Conservation (phyloP, 2,329 filamentous ascomycete species). For the Fusarium annulatum region DNA sequence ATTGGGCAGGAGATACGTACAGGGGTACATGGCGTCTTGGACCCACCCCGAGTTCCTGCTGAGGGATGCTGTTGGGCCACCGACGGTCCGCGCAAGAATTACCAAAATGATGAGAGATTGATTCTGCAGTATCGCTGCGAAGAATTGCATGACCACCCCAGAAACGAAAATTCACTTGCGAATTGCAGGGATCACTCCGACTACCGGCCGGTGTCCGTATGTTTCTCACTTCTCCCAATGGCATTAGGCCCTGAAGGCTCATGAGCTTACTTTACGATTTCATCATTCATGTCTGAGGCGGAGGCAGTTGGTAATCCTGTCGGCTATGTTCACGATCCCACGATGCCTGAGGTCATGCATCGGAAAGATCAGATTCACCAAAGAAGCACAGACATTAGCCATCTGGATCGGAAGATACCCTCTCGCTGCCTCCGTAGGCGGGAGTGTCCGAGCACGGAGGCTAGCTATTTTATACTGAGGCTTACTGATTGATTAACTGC, state of each 20-base stretch:
- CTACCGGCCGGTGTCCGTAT: conserved; percentile 44
- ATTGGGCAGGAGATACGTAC: conserved; percentile 30
- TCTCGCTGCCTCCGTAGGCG: conserved; percentile 25
- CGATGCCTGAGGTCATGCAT: not conserved
- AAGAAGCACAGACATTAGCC: conserved; percentile 2
- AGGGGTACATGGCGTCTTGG: conserved; percentile 11
- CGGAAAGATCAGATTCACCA: conserved; percentile 1
- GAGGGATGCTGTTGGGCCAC: conserved; percentile 41
- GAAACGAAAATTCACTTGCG: not conserved
- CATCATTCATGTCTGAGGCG: conserved; percentile 18
- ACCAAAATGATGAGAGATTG: conserved; percentile 30
- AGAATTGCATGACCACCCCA: conserved; percentile 31
- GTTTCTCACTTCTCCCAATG: conserved; percentile 7
- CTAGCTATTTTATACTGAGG: conserved; percentile 16
- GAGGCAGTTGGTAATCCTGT: conserved; percentile 31
- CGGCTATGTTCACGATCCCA: conserved; percentile 4
- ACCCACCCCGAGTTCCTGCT: conserved; percentile 48
- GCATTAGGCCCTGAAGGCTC: conserved; percentile 3
- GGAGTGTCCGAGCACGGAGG: conserved; percentile 35
- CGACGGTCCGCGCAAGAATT: conserved; percentile 43
- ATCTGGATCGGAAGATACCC: conserved; percentile 14
- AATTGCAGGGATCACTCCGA: conserved; percentile 36
- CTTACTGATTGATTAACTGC: conserved; percentile 44
- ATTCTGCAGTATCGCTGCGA: not conserved
- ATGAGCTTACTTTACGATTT: conserved; percentile 33